Evolutionary conservation across 1,284 basidiomycete species (phyloP).

Genomic region (Mycena sp.): DNA sequence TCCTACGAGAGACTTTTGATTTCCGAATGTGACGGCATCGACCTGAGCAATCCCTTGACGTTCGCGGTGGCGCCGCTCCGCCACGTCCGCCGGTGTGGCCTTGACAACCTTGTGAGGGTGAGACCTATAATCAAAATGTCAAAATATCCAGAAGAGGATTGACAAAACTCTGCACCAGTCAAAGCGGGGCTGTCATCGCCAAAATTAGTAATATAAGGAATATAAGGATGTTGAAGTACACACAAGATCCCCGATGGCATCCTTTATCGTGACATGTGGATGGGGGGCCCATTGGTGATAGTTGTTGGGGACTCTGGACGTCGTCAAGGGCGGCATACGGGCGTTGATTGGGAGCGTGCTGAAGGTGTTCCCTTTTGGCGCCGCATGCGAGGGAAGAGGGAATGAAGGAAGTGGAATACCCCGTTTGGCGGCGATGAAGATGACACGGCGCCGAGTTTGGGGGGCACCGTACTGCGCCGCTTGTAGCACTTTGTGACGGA

Average conservation of each 20-base stretch:
- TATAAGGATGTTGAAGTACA: neutral
- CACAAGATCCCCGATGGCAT: constrained; percentile 26
- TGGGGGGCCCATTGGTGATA: constrained; percentile 3
- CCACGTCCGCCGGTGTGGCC: neutral
- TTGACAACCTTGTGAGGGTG: constrained; percentile 5
- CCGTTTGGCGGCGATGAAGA: constrained; percentile 13
- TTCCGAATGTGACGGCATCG: neutral
- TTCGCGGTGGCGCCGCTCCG: neutral
- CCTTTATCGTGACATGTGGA: constrained; percentile 9
- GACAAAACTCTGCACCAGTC: constrained; percentile 23
- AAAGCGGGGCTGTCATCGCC: constrained; percentile 12
- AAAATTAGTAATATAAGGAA: neutral
- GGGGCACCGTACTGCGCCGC: constrained; percentile 18
- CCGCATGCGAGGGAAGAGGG: constrained; percentile 17
- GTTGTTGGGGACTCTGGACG: neutral
- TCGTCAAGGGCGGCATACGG: neutral
- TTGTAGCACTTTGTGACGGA: neutral
- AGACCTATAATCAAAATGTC: neutral
- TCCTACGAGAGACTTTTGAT: constrained; percentile 5
- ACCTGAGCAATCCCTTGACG: constrained; percentile 2
- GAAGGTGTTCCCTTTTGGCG: too few species aligned
- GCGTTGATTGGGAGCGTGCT: neutral
- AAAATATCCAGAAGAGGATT: too few species aligned
- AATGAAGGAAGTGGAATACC: constrained; percentile 5
- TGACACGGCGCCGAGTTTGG: constrained; percentile 16